Evolutionary conservation across 2,329 filamentous ascomycete species (phyloP).

Genomic region (Calycina marina): DNA sequence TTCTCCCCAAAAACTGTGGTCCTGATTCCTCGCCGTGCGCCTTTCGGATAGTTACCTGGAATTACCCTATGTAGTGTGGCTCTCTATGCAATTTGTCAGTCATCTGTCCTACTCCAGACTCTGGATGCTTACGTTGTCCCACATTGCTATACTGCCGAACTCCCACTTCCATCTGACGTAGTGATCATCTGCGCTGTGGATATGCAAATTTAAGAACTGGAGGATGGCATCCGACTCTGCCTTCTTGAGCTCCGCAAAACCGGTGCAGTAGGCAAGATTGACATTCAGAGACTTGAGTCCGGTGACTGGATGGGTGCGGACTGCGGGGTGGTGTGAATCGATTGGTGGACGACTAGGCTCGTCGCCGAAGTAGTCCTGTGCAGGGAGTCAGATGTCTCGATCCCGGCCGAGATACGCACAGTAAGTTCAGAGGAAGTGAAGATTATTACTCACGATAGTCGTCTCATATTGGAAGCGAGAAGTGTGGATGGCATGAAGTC

Average conservation of each 20-base stretch:
- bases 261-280: constrained; percentile 12
- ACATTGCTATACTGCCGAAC: constrained; percentile 14
- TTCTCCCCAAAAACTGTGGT: constrained; percentile 18
- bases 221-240: constrained; percentile 13
- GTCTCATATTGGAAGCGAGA: constrained; percentile 1
- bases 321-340: constrained; percentile 18
- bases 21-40: constrained; percentile 11
- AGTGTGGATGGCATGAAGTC: constrained; percentile 28
- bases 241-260: constrained; percentile 17
- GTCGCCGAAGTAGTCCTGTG: constrained; percentile 12
- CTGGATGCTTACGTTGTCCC: constrained; percentile 14
- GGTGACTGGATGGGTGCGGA: constrained; percentile 21
- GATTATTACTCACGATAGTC: constrained; percentile 2
- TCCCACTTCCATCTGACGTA: constrained; percentile 19
- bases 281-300: constrained; percentile 16
- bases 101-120: neutral
- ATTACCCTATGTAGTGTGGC: constrained; percentile 13
- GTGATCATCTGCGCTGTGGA: constrained; percentile 17
- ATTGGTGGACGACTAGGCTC: constrained; percentile 17
- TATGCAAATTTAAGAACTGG: constrained; percentile 13
- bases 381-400: neutral
- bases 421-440: constrained; percentile 1
- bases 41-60: constrained; percentile 12
- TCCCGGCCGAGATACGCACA: constrained; percentile 1
- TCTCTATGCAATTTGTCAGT: constrained; percentile 10